A percentile compares a stretch with the other conserved stretches of the same genome.
Evolutionary conservation across 2,329 filamentous ascomycete species (phyloP).

Genomic region (Ascochyta fabae): DNA sequence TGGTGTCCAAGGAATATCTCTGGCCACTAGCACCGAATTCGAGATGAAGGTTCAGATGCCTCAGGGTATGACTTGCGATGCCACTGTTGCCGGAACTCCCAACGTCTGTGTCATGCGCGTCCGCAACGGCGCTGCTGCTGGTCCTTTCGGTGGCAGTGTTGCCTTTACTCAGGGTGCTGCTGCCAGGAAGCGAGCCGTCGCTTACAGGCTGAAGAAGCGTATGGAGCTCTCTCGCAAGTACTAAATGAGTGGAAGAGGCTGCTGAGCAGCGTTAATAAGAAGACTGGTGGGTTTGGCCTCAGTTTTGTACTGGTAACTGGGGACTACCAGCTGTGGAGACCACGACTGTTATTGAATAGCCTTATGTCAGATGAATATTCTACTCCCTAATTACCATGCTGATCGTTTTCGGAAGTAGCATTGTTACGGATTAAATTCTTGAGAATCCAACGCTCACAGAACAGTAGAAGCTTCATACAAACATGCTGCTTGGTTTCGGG

Average conservation of each 20-base stretch:
- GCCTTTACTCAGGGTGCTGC: constrained; percentile 68
- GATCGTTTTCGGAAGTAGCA: background rate
- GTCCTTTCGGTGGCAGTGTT: constrained; percentile 71
- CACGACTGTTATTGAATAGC: background rate
- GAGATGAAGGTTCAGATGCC: constrained; percentile 70
- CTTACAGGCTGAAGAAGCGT: constrained; percentile 56
- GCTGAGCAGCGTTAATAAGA: background rate
- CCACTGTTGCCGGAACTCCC: constrained; percentile 62
- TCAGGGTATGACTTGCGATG: constrained; percentile 70
- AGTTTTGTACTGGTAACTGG: background rate
- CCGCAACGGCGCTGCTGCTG: constrained; percentile 66
- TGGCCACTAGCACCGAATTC: constrained; percentile 67
- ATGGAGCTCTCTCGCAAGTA: constrained; percentile 41
- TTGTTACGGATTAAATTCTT: background rate
- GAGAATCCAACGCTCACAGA: no score
- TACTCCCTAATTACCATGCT: background rate
- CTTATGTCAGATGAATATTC: background rate
- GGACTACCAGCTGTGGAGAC: background rate
- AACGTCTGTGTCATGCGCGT: constrained; percentile 72
- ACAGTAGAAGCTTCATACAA: no score
- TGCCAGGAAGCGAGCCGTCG: constrained; percentile 67
- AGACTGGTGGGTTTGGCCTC: background rate
- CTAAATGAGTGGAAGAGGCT: constrained; percentile 12
- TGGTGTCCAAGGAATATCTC: constrained; percentile 63
- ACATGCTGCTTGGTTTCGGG: no score